A percentile compares a stretch with the other conserved stretches of the same genome.
Evolutionary conservation across 345 rosid genomes (phyloP).

Genomic region (Aegle marmelos): DNA sequence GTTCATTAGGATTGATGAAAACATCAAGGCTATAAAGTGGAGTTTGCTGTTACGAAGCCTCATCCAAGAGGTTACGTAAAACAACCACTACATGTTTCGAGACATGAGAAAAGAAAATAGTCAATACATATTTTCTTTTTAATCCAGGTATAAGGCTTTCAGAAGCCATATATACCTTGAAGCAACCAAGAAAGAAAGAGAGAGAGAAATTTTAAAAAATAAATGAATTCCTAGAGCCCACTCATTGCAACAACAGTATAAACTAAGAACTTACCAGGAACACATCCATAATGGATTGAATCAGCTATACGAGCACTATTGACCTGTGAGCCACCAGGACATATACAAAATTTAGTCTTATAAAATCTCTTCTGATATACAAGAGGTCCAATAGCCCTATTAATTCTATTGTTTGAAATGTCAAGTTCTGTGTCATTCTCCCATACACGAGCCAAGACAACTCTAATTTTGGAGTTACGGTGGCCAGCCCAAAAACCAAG

Average conservation of each 20-base stretch:
- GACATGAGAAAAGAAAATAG: not conserved
- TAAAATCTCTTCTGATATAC: slow-evolving; percentile 91
- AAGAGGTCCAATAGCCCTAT: slow-evolving; percentile 75
- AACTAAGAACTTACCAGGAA: slow-evolving; percentile 64
- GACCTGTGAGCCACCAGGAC: slow-evolving; percentile 99
- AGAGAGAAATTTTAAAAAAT: not conserved
- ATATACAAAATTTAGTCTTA: slow-evolving; percentile 84
- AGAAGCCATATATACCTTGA: not conserved
- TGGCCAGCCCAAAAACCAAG: slow-evolving; percentile 99
- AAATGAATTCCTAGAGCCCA: not conserved
- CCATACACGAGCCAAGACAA: slow-evolving; percentile 91
- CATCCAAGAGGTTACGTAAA: not conserved
- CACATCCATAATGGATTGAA: slow-evolving; percentile 94
- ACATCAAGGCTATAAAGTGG: not conserved
- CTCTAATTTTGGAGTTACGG: slow-evolving; percentile 90
- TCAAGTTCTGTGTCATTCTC: slow-evolving; percentile 93
- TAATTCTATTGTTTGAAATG: slow-evolving; percentile 83
- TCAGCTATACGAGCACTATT: slow-evolving; percentile 96
- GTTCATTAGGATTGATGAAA: not conserved
- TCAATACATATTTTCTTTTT: not conserved
- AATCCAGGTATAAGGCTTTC: not conserved
- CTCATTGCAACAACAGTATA: not conserved
- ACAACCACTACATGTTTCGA: not conserved
- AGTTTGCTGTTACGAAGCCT: not conserved
- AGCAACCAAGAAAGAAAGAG: not conserved